A percentile compares a stretch with the other conserved stretches of the same genome.
Conservation (phyloP, 805 yeast genomes). For the Maudiozyma bulderi region DNA sequence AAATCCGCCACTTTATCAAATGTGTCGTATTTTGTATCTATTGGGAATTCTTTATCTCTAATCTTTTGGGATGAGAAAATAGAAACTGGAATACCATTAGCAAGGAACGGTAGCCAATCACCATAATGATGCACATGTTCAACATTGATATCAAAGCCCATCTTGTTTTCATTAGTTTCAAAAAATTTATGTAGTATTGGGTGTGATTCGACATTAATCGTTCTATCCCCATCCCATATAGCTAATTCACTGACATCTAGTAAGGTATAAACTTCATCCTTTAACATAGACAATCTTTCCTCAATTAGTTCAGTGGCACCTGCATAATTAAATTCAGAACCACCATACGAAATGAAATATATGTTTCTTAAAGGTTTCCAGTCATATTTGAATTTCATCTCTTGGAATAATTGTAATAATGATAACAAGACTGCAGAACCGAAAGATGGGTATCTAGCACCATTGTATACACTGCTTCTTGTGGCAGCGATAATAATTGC, state of each 20-base stretch:
- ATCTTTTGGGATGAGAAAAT: slow-evolving; percentile 18
- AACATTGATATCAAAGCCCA: slow-evolving; percentile 20
- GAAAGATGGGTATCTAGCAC: slow-evolving; percentile 63
- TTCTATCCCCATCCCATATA: slow-evolving; percentile 44
- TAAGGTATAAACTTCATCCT: slow-evolving; percentile 55
- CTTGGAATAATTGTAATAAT: slow-evolving; percentile 56
- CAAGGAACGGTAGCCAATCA: slow-evolving; percentile 60
- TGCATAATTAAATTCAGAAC: slow-evolving; percentile 65
- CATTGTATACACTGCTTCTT: slow-evolving; percentile 67
- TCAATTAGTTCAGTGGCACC: slow-evolving; percentile 79
- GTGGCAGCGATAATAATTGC: slow-evolving; percentile 76
- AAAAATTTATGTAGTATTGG: slow-evolving; percentile 52
- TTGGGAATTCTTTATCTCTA: slow-evolving; percentile 35
- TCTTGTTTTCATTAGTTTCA: slow-evolving; percentile 23
- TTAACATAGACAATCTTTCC: slow-evolving; percentile 40
- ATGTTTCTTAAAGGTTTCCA: slow-evolving; percentile 83
- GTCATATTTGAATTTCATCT: slow-evolving; percentile 49
- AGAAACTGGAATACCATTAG: slow-evolving; percentile 42
- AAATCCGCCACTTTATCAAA: slow-evolving; percentile 42
- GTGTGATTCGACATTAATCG: slow-evolving; percentile 48
- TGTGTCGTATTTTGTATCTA: slow-evolving; percentile 61
- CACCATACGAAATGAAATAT: slow-evolving; percentile 79
- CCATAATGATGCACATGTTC: slow-evolving; percentile 31
- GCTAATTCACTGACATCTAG: slow-evolving; percentile 50
- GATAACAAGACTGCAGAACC: slow-evolving; percentile 70